Percentiles rank a stretch among this genome's conserved stretches.
These are phyloP conservation scores for Penicillium simplicissimum DNA, from an alignment of 495 filamentous ascomycete genomes.

Conservation along the genomic window DNA sequence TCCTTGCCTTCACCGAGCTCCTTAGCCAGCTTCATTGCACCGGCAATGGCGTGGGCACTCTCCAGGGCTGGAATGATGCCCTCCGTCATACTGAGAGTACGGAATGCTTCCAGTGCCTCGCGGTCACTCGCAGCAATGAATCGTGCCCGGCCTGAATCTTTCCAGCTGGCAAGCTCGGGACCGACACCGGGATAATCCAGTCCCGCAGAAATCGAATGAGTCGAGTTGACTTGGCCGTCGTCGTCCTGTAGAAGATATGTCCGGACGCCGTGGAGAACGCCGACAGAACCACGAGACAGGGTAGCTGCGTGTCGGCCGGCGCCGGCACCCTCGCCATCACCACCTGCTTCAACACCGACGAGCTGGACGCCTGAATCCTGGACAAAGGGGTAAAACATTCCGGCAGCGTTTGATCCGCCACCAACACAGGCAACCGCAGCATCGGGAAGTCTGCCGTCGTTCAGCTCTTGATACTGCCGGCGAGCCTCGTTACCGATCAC, in stretches of 20 bases:
- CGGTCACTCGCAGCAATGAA: slow-evolving; percentile 89
- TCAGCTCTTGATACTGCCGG: slow-evolving; percentile 70
- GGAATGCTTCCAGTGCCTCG: slow-evolving; percentile 82
- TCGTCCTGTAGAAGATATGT: slow-evolving; percentile 88
- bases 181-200: slow-evolving; percentile 95
- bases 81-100: slow-evolving; percentile 55
- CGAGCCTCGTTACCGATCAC: slow-evolving; percentile 89
- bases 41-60: slow-evolving; percentile 84
- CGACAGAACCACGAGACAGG: slow-evolving; percentile 76
- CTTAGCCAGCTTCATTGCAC: slow-evolving; percentile 86
- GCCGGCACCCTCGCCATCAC: slow-evolving; percentile 82
- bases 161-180: slow-evolving; percentile 85
- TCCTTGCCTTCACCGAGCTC: slow-evolving; percentile 80
- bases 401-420: slow-evolving; percentile 83
- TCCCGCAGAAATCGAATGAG: slow-evolving; percentile 89
- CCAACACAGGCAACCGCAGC: slow-evolving; percentile 97
- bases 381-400: slow-evolving; percentile 95
- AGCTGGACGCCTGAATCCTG: slow-evolving; percentile 80
- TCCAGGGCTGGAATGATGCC: slow-evolving; percentile 35
- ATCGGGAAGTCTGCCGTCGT: slow-evolving; percentile 78
- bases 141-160: slow-evolving; percentile 76
- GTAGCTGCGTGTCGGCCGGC: slow-evolving; percentile 80
- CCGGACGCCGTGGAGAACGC: slow-evolving; percentile 86
- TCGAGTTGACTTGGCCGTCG: slow-evolving; percentile 85
- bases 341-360: slow-evolving; percentile 79